Conservation (phyloP, 768 basidiomycete species). For the Cytidiella melzeri region DNA sequence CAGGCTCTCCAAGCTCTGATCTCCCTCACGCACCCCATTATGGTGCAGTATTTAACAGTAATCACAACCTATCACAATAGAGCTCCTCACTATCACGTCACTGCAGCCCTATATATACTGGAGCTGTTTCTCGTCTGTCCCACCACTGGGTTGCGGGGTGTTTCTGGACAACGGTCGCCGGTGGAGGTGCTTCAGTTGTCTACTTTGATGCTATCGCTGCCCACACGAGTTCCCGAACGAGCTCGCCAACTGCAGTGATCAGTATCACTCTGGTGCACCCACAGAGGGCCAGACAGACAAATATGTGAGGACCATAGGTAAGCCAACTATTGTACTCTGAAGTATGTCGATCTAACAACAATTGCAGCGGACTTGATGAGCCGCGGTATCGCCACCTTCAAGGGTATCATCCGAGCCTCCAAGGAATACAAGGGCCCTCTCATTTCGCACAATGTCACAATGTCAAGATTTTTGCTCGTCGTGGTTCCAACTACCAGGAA, state of each 20-base stretch:
- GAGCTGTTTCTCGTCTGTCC: too few species aligned
- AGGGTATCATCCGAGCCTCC: slow-evolving; percentile 97
- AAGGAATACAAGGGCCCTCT: slow-evolving; percentile 88
- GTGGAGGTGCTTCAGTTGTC: slow-evolving; percentile 79
- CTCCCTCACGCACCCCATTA: too few species aligned
- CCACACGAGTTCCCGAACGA: slow-evolving; percentile 94
- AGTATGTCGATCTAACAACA: slow-evolving; percentile 12
- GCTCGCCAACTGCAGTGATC: slow-evolving; percentile 98
- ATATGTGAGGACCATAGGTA: slow-evolving; percentile 96
- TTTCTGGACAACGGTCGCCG: slow-evolving; percentile 99
- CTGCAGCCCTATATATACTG: too few species aligned
- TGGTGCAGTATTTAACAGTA: too few species aligned
- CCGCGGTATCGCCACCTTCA: slow-evolving; percentile 95
- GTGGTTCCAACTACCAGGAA: slow-evolving; percentile 99
- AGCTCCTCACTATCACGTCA: too few species aligned
- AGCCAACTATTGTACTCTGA: too few species aligned
- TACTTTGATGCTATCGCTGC: slow-evolving; percentile 80
- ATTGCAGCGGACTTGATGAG: slow-evolving; percentile 83
- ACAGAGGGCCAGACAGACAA: slow-evolving; percentile 98
- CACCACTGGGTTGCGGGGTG: slow-evolving; percentile 89
- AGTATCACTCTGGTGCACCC: slow-evolving; percentile 98
- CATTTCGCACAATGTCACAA: slow-evolving; percentile 80
- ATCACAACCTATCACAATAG: too few species aligned
- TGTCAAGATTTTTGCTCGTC: too few species aligned
- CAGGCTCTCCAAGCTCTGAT: too few species aligned